Base-by-base conservation (phyloP, 495 filamentous ascomycete species). In the Lichina pygmaea region DNA sequence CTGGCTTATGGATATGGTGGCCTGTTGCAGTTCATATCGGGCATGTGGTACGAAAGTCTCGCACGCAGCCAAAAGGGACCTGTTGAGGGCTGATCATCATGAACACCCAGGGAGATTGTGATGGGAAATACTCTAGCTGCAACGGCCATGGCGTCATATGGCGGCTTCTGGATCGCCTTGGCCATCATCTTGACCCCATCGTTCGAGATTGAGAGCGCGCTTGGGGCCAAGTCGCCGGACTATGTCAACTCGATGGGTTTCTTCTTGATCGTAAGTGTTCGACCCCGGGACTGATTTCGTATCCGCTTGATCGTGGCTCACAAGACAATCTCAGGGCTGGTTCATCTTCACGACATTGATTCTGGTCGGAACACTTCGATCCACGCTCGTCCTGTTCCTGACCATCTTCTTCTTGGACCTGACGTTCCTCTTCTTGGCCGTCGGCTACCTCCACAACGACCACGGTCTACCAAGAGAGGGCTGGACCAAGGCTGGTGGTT, bases 331-430 rank as follows among this genome's bases (percentile, higher is more conserved):
- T 15, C 46, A 72, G 70, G 75, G 74, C 58, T 97, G 89, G 89
- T 94, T 93, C 68, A 89, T 97, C 68, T 97, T 97, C 74, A 97
- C 86, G 53, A 75, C 71, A 55, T 64, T 97, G 48, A 60, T 93
- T 45, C 65, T 93, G 38, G 53, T 94, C 59, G 86, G 80, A 73
- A 94, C 89, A 39, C 67, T 94, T 43, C 74, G 80, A 46, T 94
- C 86, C 12, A 93, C 86, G 51, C 75, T 94, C 55, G 86, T 86
- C 54, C 95, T 95, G 76, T 94, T 89, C 76, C 48, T 71, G 48
- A 73, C 94, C n/a, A 94, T 95, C 75, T 81, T 95, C 66, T 75
- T 73, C 50, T 81, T 95, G 41, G 89, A 93, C 62, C 49, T 95
- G 44, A 78, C 84, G 52, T 94, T 93, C 73, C 67, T 97, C 48